Evolutionary conservation across 345 rosid species (phyloP).

Genomic region (Pistacia vera): DNA sequence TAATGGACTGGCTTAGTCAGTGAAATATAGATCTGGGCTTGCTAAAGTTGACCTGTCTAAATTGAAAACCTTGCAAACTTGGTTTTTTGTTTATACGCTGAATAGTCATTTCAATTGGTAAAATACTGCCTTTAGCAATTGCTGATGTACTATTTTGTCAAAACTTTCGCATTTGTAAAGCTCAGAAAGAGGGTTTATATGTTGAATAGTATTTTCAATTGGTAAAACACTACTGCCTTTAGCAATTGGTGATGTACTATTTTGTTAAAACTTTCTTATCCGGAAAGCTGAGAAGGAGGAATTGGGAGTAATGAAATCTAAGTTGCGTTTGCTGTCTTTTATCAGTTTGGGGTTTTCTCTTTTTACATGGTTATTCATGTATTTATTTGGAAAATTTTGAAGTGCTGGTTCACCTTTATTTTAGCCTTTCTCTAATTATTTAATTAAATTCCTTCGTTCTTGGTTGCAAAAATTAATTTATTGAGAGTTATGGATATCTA

Average conservation of each 20-base stretch:
- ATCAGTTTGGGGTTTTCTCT: too few species aligned
- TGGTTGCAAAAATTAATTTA: constrained; percentile 2
- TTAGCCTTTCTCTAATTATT: too few species aligned
- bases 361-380: too few species aligned
- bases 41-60: neutral
- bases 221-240: neutral
- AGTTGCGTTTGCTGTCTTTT: too few species aligned
- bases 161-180: neutral
- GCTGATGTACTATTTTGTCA: neutral
- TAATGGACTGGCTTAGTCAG: neutral
- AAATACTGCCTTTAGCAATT: neutral
- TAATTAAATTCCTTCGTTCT: neutral
- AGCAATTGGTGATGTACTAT: neutral
- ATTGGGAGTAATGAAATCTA: neutral
- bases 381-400: too few species aligned
- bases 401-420: too few species aligned
- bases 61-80: neutral
- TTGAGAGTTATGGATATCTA: neutral
- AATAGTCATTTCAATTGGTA: neutral
- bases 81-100: neutral
- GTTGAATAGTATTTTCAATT: neutral
- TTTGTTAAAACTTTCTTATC: neutral
- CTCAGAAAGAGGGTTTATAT: neutral
- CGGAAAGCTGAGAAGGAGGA: neutral
- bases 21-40: constrained; percentile 10